Conservation (phyloP, 108 stramenopile species). For the Fragilaria radians region DNA sequence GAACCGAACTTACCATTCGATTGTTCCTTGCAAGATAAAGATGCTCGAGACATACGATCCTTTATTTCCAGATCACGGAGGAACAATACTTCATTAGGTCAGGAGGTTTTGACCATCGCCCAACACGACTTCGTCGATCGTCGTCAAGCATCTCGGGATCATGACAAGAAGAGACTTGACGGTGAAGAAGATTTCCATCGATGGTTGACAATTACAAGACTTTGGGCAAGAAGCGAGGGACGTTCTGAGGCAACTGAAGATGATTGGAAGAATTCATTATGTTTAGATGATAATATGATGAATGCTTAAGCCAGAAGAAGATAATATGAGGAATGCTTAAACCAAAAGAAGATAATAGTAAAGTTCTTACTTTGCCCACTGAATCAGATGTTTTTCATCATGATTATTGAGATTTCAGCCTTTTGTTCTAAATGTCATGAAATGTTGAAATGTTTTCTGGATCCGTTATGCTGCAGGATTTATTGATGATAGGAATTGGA, state of each 20-base stretch:
- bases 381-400: too few relatives aligned
- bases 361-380: too few relatives aligned
- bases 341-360: too few relatives aligned
- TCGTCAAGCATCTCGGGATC: slow-evolving; percentile 9
- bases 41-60: not conserved
- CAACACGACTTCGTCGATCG: slow-evolving; percentile 46
- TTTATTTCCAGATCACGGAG: not conserved
- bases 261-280: slow-evolving; percentile 17
- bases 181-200: slow-evolving; percentile 54
- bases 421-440: too few relatives aligned
- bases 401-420: too few relatives aligned
- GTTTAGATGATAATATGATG: slow-evolving; percentile 30
- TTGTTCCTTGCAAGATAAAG: not conserved
- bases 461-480: too few relatives aligned
- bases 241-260: not conserved
- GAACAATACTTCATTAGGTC: slow-evolving; percentile 15
- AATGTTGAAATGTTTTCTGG: too few relatives aligned
- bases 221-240: slow-evolving; percentile 28
- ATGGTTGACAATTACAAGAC: slow-evolving; percentile 45
- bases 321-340: too few relatives aligned
- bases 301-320: not conserved
- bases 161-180: not conserved
- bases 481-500: too few relatives aligned
- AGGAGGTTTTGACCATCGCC: slow-evolving; percentile 20
- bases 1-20: not conserved